Base-by-base conservation (phyloP, 2,329 filamentous ascomycete genomes). In the Elsinoe fawcettii region DNA sequence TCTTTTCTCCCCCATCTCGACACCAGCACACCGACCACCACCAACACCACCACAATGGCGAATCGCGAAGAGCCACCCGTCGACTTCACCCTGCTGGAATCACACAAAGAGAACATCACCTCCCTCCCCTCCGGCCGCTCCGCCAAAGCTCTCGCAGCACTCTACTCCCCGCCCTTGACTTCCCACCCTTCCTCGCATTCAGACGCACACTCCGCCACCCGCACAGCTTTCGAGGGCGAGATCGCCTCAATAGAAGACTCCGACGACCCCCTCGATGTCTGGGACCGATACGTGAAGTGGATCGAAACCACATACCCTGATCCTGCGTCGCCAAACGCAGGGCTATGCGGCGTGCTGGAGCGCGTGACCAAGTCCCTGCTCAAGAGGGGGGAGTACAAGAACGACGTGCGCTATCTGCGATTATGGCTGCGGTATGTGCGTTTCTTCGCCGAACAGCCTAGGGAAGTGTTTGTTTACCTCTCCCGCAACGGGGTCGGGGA, bases 91-190 rank as follows among this genome's bases (percentile, higher is more conserved):
- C 82, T 96, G 62, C 96, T 99, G 73, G 93, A 99, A 75, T 83
- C 82, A 47, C 91, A 96, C 66, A 99, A 99, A 74, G 93, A 99
- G 75, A 99, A 99, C 73, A 96, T 99, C 58, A 91, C 96, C 72
- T 85, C 90, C 20, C 80, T 99, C 11, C 91, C 92, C 14, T 87
- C 89, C 61, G 93, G 86, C 32, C 79, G 93, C 63, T 97, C 92
- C 39, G 93, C 92, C 46, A 88, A 85, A 74, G 91, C 93, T 56
- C 85, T 99, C 54, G 90, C 86, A 27, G 82, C 90, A 56, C 82
- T 90, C 30, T 90, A 90, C 79, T 86, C 90, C 60, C 72, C 73
- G 44, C 74, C 75, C 9, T 62, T 70, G 25, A 64, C 69, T 12
- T 64, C 64, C 39, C 27, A 20, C 2, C n/a, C 56, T 14, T 30